These are phyloP conservation scores for Fusarium multiceps DNA, from an alignment of 2,329 filamentous ascomycete genomes.

Conservation along the genomic window DNA sequence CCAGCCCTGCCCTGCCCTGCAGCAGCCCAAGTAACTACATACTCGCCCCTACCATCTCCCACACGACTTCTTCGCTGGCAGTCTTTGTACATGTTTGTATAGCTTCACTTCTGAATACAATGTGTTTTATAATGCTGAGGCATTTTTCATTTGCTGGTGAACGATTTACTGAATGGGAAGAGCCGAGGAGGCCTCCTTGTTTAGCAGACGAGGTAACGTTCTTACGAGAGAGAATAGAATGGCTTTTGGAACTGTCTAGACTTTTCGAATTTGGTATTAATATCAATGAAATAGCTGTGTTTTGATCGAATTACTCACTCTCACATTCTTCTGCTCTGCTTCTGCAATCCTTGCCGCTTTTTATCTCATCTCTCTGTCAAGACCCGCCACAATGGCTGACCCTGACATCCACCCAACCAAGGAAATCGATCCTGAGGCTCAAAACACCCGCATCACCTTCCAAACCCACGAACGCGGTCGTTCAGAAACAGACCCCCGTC, in stretches of 20 bases:
- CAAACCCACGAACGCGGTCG: conserved; percentile 21
- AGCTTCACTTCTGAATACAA: conserved; percentile 33
- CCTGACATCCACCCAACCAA: conserved; percentile 31
- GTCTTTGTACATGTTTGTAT: conserved; percentile 35
- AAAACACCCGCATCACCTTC: conserved; percentile 37
- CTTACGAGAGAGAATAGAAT: not conserved
- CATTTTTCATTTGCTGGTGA: conserved; percentile 21
- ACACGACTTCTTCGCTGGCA: conserved; percentile 30
- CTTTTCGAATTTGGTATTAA: conserved; percentile 19
- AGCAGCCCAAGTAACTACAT: conserved; percentile 27
- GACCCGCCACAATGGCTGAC: conserved; percentile 22
- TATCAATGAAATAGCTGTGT: conserved; percentile 1
- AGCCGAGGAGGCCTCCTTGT: conserved; percentile 27
- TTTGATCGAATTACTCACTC: not conserved
- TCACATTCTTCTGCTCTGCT: not conserved
- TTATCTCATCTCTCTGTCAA: no score
- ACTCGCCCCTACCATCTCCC: conserved; percentile 29
- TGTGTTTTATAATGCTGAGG: conserved; percentile 29
- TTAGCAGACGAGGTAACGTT: no score
- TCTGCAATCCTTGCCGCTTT: not conserved
- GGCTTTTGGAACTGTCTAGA: conserved; percentile 21
- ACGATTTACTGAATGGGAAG: conserved; percentile 3
- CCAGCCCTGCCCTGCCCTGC: conserved; percentile 22
- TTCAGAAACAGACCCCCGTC: conserved; percentile 13
- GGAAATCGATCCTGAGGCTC: conserved; percentile 35